Percentiles rank a stretch among this genome's conserved stretches.
Conservation (phyloP, 495 filamentous ascomycete species). For the Aspergillus hancockii region DNA sequence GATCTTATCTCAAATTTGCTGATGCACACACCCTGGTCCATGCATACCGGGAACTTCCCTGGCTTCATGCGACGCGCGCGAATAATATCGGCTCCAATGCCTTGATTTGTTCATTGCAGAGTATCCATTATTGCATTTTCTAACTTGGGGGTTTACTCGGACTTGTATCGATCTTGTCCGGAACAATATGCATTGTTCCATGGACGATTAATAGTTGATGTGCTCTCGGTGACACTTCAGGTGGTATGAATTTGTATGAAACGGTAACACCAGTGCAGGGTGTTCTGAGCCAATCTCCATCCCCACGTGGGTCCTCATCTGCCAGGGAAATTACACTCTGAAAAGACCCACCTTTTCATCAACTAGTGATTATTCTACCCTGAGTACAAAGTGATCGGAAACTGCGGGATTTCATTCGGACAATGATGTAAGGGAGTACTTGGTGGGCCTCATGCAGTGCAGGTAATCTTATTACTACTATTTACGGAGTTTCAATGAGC, state of each 20-base stretch:
- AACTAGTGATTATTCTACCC: neutral
- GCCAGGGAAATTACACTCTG: constrained; percentile 22
- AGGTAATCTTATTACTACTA: too few species aligned
- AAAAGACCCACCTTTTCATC: neutral
- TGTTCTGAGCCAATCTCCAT: constrained; percentile 21
- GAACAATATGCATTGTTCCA: neutral
- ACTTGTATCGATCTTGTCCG: neutral
- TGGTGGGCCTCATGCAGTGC: neutral
- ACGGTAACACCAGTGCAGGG: constrained; percentile 12
- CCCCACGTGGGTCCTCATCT: constrained; percentile 25
- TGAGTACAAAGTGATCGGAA: neutral
- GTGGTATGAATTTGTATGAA: constrained; percentile 5
- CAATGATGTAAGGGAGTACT: neutral
- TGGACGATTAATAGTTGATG: neutral
- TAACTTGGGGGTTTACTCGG: neutral
- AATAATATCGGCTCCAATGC: neutral
- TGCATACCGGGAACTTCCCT: constrained; percentile 1
- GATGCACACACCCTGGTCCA: constrained; percentile 2
- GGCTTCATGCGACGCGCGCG: neutral
- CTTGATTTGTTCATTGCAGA: neutral
- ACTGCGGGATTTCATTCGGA: neutral
- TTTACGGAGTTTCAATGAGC: too few species aligned
- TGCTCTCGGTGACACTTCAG: neutral
- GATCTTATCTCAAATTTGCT: neutral
- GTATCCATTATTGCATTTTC: neutral